phyloP scores from a whole-genome alignment of 495 filamentous ascomycete species.

The Daldinia childiae region DNA sequence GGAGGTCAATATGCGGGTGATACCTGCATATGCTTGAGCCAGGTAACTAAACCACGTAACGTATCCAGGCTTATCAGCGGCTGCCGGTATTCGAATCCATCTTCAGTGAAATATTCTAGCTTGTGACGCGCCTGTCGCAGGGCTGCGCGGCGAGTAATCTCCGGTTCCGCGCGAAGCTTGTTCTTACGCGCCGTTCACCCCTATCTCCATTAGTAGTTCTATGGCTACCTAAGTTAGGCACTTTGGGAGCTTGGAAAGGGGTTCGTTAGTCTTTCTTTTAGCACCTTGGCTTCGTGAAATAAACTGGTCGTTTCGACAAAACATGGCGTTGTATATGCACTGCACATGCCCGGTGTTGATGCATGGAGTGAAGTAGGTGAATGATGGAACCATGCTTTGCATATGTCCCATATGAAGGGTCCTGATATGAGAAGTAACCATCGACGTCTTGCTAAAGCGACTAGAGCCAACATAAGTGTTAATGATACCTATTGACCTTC shows the following conservation, averaged over 20 bases:
- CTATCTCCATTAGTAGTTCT: neutral
- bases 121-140: conserved; percentile 16
- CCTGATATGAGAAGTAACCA: neutral
- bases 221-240: too few species aligned
- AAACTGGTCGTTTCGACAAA: neutral
- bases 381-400: neutral
- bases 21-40: conserved; percentile 14
- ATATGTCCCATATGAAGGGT: neutral
- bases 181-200: neutral
- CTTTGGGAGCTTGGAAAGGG: neutral
- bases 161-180: conserved; percentile 4
- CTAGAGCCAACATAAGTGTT: neutral
- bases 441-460: neutral
- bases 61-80: conserved; percentile 28
- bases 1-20: conserved; percentile 33
- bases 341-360: neutral
- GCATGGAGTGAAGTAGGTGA: neutral
- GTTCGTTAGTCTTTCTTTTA: neutral
- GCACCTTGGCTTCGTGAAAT: neutral
- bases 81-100: neutral
- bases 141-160: conserved; percentile 14
- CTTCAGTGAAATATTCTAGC: neutral
- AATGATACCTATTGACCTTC: neutral
- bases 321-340: neutral
- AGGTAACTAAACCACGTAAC: conserved; percentile 35